Base-by-base conservation (phyloP, 805 yeast species). In the Saturnispora quitensis region DNA sequence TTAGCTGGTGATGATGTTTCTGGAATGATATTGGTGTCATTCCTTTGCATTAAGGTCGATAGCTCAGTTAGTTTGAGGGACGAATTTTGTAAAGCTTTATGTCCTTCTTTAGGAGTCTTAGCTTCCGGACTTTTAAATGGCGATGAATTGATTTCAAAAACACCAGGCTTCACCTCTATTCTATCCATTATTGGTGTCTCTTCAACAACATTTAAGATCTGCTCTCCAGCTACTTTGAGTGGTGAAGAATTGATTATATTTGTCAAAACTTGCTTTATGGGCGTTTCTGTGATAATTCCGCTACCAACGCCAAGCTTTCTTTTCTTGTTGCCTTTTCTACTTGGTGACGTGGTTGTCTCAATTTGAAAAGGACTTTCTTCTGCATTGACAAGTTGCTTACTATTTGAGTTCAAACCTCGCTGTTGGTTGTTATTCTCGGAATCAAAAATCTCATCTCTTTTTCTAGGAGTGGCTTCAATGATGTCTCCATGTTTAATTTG, bases 381-480 rank as follows among this genome's bases (percentile, higher is more conserved):
- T 12, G 20, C 31, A 44, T 25, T 5, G 3, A 3, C 22, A 9
- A 20, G 9, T 4, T 38, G 42, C 22, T 8, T 18, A 7, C 24
- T 8, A 5, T 4, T 38, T 8, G 27, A 9, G 7, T 22, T 18
- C 3, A 5, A 15, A 10, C 13, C 12, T 22, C 28, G 18, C 9
- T n/a, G 15, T 22, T 24, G 25, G 5, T 22, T 24, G 3, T 40
- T 24, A 9, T 24, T 12, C 12, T 40, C 4, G 13, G 9, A 22
- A 24, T 2, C 27, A 15, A 25, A 5, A 22, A 13, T 24, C 22
- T 5, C 44, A 34, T 17, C 42, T 6, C n/a, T 42, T 18, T 55
- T 55, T 6, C 51, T 47, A 8, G 65, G 65, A 4, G 66, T 60
- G 24, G 59, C 60, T 40, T 61, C 60, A 38, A 60, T 57, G 15